Evolutionary conservation across 352 stramenopile species (phyloP).

Genomic region (Globisporangium sylvaticum): DNA sequence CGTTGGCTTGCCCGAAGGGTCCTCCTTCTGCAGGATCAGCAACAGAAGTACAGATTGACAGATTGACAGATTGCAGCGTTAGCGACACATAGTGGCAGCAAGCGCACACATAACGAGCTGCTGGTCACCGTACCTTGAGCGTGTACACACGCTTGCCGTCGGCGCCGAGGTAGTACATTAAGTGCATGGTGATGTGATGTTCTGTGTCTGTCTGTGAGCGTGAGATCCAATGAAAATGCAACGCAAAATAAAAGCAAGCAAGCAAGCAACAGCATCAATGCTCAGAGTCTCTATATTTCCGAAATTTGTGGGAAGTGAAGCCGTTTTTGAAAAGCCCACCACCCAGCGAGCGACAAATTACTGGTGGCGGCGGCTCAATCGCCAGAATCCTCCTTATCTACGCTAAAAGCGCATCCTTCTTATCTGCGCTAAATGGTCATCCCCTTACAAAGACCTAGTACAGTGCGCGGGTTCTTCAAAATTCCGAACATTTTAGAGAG

Average conservation of each 20-base stretch:
- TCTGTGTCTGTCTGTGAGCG: background rate
- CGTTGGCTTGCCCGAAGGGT: slow-evolving; percentile 90
- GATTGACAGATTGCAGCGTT: background rate
- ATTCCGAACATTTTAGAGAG: too few species aligned
- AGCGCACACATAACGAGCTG: background rate
- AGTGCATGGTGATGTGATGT: slow-evolving; percentile 88
- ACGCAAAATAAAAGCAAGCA: background rate
- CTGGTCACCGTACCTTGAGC: slow-evolving; percentile 87
- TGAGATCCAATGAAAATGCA: slow-evolving; percentile 4
- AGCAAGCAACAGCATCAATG: background rate
- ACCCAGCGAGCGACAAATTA: slow-evolving; percentile 17
- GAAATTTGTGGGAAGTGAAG: background rate
- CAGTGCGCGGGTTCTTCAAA: too few species aligned
- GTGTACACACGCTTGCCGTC: slow-evolving; percentile 98
- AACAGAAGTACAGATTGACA: background rate
- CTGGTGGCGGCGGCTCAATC: slow-evolving; percentile 17
- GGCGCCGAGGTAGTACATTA: slow-evolving; percentile 98
- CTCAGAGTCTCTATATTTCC: slow-evolving; percentile 10
- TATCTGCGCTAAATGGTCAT: too few species aligned
- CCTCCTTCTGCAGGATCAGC: slow-evolving; percentile 84
- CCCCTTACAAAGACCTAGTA: too few species aligned
- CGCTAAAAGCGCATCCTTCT: too few species aligned
- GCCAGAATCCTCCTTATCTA: background rate
- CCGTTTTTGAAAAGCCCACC: slow-evolving; percentile 9
- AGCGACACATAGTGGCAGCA: background rate